Conservation (phyloP, 768 basidiomycete species). For the Inosperma sp. region DNA sequence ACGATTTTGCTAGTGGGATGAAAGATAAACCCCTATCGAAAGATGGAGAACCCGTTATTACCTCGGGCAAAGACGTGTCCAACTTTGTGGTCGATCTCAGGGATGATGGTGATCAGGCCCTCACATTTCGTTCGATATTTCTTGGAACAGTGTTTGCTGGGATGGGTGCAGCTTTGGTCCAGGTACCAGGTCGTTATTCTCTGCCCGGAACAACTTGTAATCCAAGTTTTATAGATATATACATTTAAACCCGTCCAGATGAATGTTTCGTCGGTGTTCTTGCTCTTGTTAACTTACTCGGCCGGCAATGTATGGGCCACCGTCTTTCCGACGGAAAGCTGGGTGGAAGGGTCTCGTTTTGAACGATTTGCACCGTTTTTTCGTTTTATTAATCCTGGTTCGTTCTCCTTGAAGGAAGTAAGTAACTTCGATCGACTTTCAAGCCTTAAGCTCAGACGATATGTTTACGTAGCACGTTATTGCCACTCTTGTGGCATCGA, state of each 20-base stretch:
- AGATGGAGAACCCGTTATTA: constrained; percentile 41
- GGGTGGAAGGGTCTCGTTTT: constrained; percentile 43
- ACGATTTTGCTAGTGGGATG: too few species aligned
- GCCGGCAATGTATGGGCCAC: constrained; percentile 48
- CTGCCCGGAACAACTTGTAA: constrained; percentile 1
- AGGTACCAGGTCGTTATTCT: constrained; percentile 34
- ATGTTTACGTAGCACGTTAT: constrained; percentile 48
- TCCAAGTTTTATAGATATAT: constrained; percentile 41
- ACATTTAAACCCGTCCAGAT: constrained; percentile 54
- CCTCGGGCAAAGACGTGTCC: constrained; percentile 47
- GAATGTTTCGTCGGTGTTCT: constrained; percentile 51
- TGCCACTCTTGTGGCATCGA: constrained; percentile 52
- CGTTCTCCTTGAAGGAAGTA: constrained; percentile 58
- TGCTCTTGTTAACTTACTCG: constrained; percentile 50
- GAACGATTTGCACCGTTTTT: constrained; percentile 37
- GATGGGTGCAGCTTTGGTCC: constrained; percentile 52
- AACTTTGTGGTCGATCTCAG: constrained; percentile 51
- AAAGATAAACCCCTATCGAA: constrained; percentile 28
- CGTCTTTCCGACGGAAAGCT: constrained; percentile 39
- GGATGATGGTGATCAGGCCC: constrained; percentile 52
- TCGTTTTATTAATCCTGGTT: constrained; percentile 51
- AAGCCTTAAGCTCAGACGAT: background rate
- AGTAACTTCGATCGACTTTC: constrained; percentile 8
- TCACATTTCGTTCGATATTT: constrained; percentile 53
- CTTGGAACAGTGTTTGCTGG: constrained; percentile 56